phyloP scores from a whole-genome alignment of 352 stramenopile genomes.

The Aphanomyces stellatus region DNA sequence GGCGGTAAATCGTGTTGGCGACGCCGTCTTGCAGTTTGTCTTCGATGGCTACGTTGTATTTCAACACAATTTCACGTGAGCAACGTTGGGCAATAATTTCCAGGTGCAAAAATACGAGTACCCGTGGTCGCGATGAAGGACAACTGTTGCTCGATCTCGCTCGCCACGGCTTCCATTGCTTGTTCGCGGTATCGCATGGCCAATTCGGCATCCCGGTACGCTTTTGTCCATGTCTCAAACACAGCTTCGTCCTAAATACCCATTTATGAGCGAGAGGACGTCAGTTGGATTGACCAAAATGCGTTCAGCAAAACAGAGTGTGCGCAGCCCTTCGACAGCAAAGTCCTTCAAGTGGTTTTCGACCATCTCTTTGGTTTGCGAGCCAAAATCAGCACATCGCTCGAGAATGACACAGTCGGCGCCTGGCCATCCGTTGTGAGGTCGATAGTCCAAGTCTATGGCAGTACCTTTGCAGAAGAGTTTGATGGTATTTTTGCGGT shows the following conservation, averaged over 20 bases:
- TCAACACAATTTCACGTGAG: too few relatives aligned
- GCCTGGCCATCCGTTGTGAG: too few relatives aligned
- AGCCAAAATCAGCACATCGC: conserved; percentile 52
- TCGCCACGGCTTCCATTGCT: conserved; percentile 43
- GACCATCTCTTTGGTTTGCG: conserved; percentile 33
- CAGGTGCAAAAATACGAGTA: background rate
- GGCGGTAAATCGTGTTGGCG: conserved; percentile 87
- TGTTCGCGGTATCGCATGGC: conserved; percentile 58
- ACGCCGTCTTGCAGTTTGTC: conserved; percentile 97
- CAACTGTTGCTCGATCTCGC: conserved; percentile 79
- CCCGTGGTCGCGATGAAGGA: conserved; percentile 73
- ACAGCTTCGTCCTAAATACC: conserved; percentile 26
- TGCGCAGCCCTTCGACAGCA: conserved; percentile 74
- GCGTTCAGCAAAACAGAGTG: conserved; percentile 73
- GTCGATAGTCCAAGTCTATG: too few relatives aligned
- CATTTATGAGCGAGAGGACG: too few relatives aligned
- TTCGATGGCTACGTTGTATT: conserved; percentile 85
- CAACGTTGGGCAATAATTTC: too few relatives aligned
- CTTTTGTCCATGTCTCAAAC: conserved; percentile 54
- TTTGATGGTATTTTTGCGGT: conserved; percentile 41
- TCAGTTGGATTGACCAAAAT: too few relatives aligned
- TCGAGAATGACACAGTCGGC: conserved; percentile 71
- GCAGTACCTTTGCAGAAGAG: conserved; percentile 60
- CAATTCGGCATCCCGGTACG: conserved; percentile 61
- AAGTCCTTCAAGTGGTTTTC: conserved; percentile 79